Evolutionary conservation across 2,329 filamentous ascomycete species (phyloP).

Genomic region (Alternaria longipes): DNA sequence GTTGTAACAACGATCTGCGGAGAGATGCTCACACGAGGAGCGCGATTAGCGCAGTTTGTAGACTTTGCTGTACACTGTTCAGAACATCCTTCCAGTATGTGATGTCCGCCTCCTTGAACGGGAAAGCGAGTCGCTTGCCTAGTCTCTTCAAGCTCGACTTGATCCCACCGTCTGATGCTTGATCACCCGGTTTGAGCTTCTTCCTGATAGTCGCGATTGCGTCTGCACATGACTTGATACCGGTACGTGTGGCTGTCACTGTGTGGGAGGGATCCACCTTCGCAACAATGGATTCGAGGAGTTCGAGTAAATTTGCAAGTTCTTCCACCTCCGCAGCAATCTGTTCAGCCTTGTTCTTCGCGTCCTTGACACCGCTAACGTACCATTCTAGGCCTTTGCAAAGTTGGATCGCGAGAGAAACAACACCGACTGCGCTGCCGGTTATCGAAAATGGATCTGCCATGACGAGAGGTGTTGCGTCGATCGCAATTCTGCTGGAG

Average conservation of each 20-base stretch:
- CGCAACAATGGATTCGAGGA: fast-evolving
- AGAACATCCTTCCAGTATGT: too few relatives aligned
- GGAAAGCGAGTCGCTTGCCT: too few relatives aligned
- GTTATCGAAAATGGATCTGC: neutral
- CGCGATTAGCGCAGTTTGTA: too few relatives aligned
- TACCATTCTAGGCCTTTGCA: neutral
- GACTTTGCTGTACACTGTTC: too few relatives aligned
- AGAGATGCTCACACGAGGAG: too few relatives aligned
- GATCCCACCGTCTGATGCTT: too few relatives aligned
- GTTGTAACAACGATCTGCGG: too few relatives aligned
- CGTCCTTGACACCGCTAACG: neutral
- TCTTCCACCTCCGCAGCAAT: neutral
- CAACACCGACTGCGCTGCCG: neutral
- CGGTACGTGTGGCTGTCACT: too few relatives aligned
- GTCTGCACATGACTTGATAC: neutral
- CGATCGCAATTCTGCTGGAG: fast-evolving
- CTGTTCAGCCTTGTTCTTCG: neutral
- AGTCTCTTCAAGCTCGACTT: too few relatives aligned
- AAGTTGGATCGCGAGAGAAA: neutral
- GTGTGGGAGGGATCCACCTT: neutral
- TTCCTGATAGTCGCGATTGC: fast-evolving
- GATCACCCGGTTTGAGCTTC: too few relatives aligned
- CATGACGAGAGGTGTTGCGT: neutral
- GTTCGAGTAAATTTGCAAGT: neutral
- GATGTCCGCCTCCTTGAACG: too few relatives aligned